Evolutionary conservation across 2,329 filamentous ascomycete genomes (phyloP).

Genomic region (Ceratocystis papillata): DNA sequence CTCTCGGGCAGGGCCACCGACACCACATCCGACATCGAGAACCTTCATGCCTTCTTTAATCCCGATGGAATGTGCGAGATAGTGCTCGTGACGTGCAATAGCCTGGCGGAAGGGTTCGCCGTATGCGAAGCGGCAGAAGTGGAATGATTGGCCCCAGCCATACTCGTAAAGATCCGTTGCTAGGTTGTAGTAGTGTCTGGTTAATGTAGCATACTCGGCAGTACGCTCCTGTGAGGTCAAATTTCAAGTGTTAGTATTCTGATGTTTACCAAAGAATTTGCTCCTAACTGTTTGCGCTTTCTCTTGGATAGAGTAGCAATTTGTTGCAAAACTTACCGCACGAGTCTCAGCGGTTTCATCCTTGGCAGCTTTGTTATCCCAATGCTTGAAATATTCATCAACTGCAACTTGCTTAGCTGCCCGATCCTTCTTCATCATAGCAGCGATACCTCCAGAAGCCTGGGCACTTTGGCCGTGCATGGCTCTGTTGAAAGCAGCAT

Average conservation of each 20-base stretch:
- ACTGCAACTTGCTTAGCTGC: conserved; percentile 68
- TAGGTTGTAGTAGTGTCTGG: conserved; percentile 93
- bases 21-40: conserved; percentile 91
- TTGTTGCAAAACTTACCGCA: conserved; percentile 47
- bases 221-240: conserved; percentile 51
- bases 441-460: conserved; percentile 58
- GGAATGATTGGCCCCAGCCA: conserved; percentile 91
- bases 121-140: conserved; percentile 87
- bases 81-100: conserved; percentile 94
- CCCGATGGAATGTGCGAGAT: conserved; percentile 80
- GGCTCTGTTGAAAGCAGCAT: conserved; percentile 83
- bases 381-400: conserved; percentile 93
- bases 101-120: conserved; percentile 83
- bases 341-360: conserved; percentile 75
- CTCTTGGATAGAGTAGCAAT: background rate
- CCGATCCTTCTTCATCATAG: conserved; percentile 76
- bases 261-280: background rate
- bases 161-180: conserved; percentile 96
- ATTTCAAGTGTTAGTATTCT: background rate
- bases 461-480: conserved; percentile 66
- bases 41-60: conserved; percentile 81
- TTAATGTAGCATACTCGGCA: conserved; percentile 85
- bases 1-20: conserved; percentile 87
- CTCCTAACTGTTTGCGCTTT: background rate
- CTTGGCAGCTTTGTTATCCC: conserved; percentile 70